These are phyloP conservation scores for Dothistroma pini DNA, from an alignment of 2,329 filamentous ascomycete genomes.

Conservation along the genomic window DNA sequence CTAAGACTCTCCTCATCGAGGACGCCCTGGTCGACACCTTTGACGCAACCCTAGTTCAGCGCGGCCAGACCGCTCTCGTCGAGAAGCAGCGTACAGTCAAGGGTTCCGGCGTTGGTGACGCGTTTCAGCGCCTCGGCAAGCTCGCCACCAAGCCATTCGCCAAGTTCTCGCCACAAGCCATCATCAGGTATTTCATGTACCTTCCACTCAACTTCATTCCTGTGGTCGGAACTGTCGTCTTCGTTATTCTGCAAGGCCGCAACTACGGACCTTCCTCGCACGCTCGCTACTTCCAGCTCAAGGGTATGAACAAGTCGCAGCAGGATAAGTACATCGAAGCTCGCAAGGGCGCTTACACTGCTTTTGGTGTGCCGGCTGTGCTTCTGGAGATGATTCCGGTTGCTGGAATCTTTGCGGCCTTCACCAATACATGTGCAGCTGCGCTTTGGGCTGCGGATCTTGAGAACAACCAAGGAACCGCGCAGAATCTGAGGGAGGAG, in stretches of 20 bases:
- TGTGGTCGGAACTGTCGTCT: constrained; percentile 76
- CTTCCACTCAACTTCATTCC: constrained; percentile 92
- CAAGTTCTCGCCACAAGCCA: constrained; percentile 52
- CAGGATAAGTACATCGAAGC: constrained; percentile 65
- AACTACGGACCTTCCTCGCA: constrained; percentile 54
- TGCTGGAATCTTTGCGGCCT: constrained; percentile 76
- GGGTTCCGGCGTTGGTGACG: constrained; percentile 45
- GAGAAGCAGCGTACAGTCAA: constrained; percentile 71
- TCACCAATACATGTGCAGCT: constrained; percentile 88
- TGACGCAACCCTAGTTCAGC: constrained; percentile 63
- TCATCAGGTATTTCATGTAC: constrained; percentile 79
- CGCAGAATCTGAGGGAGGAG: constrained; percentile 33
- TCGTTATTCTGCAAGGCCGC: constrained; percentile 66
- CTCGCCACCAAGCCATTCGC: constrained; percentile 54
- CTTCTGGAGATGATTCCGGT: constrained; percentile 81
- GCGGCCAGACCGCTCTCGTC: constrained; percentile 60
- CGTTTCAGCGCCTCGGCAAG: constrained; percentile 56
- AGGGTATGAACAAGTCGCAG: constrained; percentile 68
- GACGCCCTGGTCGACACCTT: constrained; percentile 86
- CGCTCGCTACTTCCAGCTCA: constrained; percentile 72
- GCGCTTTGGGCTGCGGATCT: constrained; percentile 83
- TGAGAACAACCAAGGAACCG: constrained; percentile 32
- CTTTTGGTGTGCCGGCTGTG: constrained; percentile 74
- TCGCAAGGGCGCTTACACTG: constrained; percentile 73
- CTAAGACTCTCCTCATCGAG: constrained; percentile 70